Evolutionary conservation across 352 stramenopile genomes (phyloP).

Genomic region (Globisporangium lucens): DNA sequence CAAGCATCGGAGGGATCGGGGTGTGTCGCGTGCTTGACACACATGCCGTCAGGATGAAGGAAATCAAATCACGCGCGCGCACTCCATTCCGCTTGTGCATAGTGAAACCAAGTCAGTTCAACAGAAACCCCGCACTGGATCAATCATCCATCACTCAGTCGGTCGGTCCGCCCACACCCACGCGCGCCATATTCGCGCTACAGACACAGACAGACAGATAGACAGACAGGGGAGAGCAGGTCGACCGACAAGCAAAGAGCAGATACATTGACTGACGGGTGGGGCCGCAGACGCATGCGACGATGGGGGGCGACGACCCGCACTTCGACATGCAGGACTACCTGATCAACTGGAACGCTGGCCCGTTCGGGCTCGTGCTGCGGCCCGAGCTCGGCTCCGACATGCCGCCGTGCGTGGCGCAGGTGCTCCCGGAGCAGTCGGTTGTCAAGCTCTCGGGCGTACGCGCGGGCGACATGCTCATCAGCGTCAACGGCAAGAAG

Average conservation of each 20-base stretch:
- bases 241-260: not conserved
- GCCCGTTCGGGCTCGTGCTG: conserved; percentile 71
- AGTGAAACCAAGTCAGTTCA: no score
- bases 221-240: not conserved
- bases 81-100: no score
- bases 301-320: conserved; percentile 15
- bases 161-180: not conserved
- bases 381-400: conserved; percentile 64
- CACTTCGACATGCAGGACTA: conserved; percentile 61
- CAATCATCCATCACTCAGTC: no score
- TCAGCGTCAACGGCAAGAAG: conserved; percentile 79
- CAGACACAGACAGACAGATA: no score
- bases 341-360: conserved; percentile 84
- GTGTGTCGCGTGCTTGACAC: no score
- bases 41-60: no score
- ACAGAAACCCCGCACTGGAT: no score
- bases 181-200: not conserved
- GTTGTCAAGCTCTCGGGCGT: conserved; percentile 72
- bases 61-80: no score
- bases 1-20: no score
- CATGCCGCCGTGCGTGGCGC: conserved; percentile 73
- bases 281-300: not conserved
- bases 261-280: not conserved
- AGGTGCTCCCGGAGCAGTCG: conserved; percentile 69
- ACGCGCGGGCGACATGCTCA: conserved; percentile 61